Evolutionary conservation across 129 eudicot species (phyloP), one percentile per base, ranked within the genome.

Genomic region (Cynara cardunculus): DNA sequence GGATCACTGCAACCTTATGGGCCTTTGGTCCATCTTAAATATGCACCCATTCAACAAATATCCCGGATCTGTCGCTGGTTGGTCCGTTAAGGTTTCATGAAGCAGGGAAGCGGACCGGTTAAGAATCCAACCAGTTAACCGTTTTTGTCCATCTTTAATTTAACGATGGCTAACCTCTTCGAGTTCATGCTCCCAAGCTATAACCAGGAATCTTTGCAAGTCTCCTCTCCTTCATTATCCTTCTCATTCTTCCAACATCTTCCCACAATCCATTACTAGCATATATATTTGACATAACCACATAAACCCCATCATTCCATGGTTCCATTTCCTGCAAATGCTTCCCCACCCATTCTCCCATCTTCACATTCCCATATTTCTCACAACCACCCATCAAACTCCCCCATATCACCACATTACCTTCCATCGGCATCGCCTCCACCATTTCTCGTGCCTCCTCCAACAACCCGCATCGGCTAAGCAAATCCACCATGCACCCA

Each of bases 401-500:
- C 80, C 97, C 98, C 96, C 96, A 90, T 41, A 94, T 89, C 32
- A 90, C 92, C 46, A 83, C 96, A 85, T 94, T 94, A 3, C 96
- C 81, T 14, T 88, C 80, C 96, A 92, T 88, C 3, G 98, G 96
- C 98, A 94, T 94, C 79, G 28, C 71, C 35, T 92, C 90, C 73
- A 92, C 90, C 97, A 88, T 79, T 81, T 70, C 83, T 53, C 81
- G 82, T 3, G 99, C 97, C 87, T 94, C 94, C 14, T 89, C 90
- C 5, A 94, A 80, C 92, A 94, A 78, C 81, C 97, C 96, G 0
- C 89, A 91, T 56, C 97, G 83, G 18, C 97, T 93, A 34, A 94
- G 86, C 90, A 94, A 88, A 78, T 92, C 99, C 77, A 88, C 97
- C 96, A 94, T 92, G 80, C 99, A 94, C 44, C 99, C 99, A 19